Evolutionary conservation across 2,329 filamentous ascomycete genomes (phyloP), one percentile per base, ranked within the genome.

Genomic region (Aspergillus carbonarius): DNA sequence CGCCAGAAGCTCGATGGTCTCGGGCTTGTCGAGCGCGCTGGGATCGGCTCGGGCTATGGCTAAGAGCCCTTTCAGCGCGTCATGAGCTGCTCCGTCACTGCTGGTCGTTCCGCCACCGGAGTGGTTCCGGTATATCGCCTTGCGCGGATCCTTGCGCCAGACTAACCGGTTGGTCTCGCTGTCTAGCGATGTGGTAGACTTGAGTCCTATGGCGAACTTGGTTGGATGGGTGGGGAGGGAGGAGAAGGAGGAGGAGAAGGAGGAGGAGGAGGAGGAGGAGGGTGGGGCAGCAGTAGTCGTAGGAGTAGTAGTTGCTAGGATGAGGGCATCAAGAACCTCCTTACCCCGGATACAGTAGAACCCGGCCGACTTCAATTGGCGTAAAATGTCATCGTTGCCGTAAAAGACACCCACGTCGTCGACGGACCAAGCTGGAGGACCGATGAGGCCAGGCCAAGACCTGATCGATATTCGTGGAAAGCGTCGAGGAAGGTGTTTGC

Each of bases 401-500:
- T 1, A 25, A 10, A 4, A 52, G 32, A 5, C 32, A 59, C 5
- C 59, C 66, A 70, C 32, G 46, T 64, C 64, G 54, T 64, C 54
- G 46, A 72, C 59, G 0, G 44, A 4, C 67, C 67, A 3, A 73
- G 54, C 32, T 68, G 55, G 10, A 73, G 40, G 2, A 59, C 30
- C 3, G 57, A 62, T 10, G 62, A 64, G 1, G 63, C 51, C 1
- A 66, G 51, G 6, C 68, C 69, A 1, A 56, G 54, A 10, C n/a
- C n/a, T 0, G 48, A 62, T 2, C 74, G 65, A 34, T 72, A 71
- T 0, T 58, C 32, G 4, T 57, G 58, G 5, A 72, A 62, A 1
- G 65, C 59, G 47, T 79, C 73, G n/a, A 74, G 67, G 55, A 74
- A 79, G 0, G 68, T 69, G 35, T 75, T 76, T 0, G 68, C 76